Evolutionary conservation across 2,329 filamentous ascomycete genomes (phyloP).

Genomic region (Fusarium neocosmosporiellum): DNA sequence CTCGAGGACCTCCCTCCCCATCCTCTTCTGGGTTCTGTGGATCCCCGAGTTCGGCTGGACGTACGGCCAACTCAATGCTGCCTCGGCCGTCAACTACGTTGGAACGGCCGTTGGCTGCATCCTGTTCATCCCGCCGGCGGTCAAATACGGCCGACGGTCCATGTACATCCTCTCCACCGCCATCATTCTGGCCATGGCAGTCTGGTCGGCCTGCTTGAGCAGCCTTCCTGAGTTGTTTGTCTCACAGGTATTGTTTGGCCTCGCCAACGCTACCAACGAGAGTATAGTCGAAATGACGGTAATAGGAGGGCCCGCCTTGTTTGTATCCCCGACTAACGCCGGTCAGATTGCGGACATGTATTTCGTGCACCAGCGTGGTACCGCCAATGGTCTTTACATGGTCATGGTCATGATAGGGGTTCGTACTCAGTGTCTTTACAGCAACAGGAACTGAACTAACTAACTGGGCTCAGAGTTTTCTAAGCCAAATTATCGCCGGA

Average conservation of each 20-base stretch:
- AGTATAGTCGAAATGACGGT: conserved; percentile 52
- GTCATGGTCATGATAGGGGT: conserved; percentile 43
- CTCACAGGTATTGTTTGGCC: conserved; percentile 43
- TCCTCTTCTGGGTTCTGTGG: conserved; percentile 45
- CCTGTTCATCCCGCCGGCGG: conserved; percentile 46
- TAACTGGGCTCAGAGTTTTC: conserved; percentile 13
- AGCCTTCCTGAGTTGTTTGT: conserved; percentile 35
- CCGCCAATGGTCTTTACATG: conserved; percentile 44
- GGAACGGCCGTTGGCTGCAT: conserved; percentile 45
- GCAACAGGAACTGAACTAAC: not conserved
- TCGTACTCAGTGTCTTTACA: not conserved
- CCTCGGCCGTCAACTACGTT: conserved; percentile 36
- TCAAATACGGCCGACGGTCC: conserved; percentile 46
- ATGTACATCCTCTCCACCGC: conserved; percentile 42
- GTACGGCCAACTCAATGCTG: conserved; percentile 34
- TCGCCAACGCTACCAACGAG: conserved; percentile 51
- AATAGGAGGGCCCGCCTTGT: not conserved
- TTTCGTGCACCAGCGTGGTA: conserved; percentile 44
- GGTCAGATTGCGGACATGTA: conserved; percentile 44
- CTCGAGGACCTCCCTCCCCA: conserved; percentile 33
- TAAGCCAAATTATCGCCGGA: conserved; percentile 46
- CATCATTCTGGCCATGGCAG: conserved; percentile 25
- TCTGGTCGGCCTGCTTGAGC: conserved; percentile 37
- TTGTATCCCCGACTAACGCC: not conserved
- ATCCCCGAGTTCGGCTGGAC: conserved; percentile 40